Percentiles rank a stretch among this genome's conserved stretches.
Evolutionary conservation across 1,284 basidiomycete species (phyloP).

Genomic region (Irpex sp.): DNA sequence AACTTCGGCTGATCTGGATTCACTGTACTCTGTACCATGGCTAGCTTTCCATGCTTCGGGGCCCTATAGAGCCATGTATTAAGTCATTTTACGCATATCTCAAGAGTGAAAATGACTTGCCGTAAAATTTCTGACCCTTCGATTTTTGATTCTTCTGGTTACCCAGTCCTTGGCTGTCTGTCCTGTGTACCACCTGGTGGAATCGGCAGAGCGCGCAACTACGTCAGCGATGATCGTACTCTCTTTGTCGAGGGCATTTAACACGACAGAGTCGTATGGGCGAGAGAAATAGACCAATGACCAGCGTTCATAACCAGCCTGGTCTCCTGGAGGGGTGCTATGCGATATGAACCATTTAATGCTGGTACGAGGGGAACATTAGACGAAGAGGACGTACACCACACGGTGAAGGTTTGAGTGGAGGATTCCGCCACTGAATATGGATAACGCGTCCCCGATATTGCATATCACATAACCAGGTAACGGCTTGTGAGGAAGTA

Average conservation of each 20-base stretch:
- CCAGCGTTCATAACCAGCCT: constrained; percentile 31
- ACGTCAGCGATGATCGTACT: constrained; percentile 28
- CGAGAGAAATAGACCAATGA: constrained; percentile 38
- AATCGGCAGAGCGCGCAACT: constrained; percentile 15
- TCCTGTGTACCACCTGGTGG: constrained; percentile 20
- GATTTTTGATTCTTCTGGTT: constrained; percentile 22
- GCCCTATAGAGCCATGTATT: constrained; percentile 16
- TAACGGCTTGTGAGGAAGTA: constrained; percentile 20
- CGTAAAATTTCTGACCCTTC: constrained; percentile 6
- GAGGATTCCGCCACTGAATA: constrained; percentile 37
- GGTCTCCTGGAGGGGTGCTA: constrained; percentile 26
- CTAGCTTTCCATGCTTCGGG: constrained; percentile 27
- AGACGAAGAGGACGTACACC: constrained; percentile 21
- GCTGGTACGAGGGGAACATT: constrained; percentile 12
- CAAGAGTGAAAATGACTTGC: not conserved
- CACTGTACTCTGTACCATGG: constrained; percentile 24
- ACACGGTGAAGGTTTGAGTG: constrained; percentile 33
- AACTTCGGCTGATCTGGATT: not conserved
- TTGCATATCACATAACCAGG: constrained; percentile 33
- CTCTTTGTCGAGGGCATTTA: constrained; percentile 22
- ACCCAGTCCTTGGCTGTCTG: constrained; percentile 30
- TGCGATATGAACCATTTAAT: not conserved
- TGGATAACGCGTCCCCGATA: constrained; percentile 30
- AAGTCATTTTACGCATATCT: not conserved
- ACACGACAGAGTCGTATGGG: constrained; percentile 27